Percentiles rank a stretch among this genome's conserved stretches.
These are phyloP conservation scores for Hypholoma fasciculare DNA, from an alignment of 768 basidiomycete genomes.

Conservation along the genomic window DNA sequence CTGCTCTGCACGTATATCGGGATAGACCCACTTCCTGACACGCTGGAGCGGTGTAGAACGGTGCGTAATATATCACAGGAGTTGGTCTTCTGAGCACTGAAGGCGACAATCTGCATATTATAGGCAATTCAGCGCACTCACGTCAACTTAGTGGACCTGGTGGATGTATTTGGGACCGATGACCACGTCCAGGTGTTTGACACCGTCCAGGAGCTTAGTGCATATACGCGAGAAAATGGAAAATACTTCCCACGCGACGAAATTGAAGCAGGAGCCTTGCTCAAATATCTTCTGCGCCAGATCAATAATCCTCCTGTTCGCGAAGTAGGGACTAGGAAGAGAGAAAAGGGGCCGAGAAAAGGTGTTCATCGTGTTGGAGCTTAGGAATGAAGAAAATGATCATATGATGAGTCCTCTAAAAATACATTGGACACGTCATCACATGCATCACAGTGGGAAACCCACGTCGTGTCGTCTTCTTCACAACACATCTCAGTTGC, in stretches of 20 bases:
- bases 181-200: slow-evolving; percentile 18
- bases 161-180: slow-evolving; percentile 18
- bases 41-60: slow-evolving; percentile 20
- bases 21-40: slow-evolving; percentile 26
- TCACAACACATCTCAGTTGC: too few relatives aligned
- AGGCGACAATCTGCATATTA: neutral
- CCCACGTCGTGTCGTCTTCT: too few relatives aligned
- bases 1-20: slow-evolving; percentile 23
- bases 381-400: too few relatives aligned
- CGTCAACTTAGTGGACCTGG: slow-evolving; percentile 39
- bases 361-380: too few relatives aligned
- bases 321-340: too few relatives aligned
- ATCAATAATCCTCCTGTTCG: slow-evolving; percentile 4
- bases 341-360: too few relatives aligned
- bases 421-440: too few relatives aligned
- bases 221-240: slow-evolving; percentile 22
- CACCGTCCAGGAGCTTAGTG: slow-evolving; percentile 24
- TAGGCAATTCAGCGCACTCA: slow-evolving; percentile 28
- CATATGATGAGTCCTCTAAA: too few relatives aligned
- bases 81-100: too few relatives aligned
- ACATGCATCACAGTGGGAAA: too few relatives aligned
- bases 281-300: slow-evolving; percentile 28
- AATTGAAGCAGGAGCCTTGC: slow-evolving; percentile 27
- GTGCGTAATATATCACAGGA: slow-evolving; percentile 13
- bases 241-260: slow-evolving; percentile 31